Percentiles rank a stretch among this genome's conserved stretches.
These are phyloP conservation scores for Nothophytophthora sp. DNA, from an alignment of 352 stramenopile genomes.

Conservation along the genomic window DNA sequence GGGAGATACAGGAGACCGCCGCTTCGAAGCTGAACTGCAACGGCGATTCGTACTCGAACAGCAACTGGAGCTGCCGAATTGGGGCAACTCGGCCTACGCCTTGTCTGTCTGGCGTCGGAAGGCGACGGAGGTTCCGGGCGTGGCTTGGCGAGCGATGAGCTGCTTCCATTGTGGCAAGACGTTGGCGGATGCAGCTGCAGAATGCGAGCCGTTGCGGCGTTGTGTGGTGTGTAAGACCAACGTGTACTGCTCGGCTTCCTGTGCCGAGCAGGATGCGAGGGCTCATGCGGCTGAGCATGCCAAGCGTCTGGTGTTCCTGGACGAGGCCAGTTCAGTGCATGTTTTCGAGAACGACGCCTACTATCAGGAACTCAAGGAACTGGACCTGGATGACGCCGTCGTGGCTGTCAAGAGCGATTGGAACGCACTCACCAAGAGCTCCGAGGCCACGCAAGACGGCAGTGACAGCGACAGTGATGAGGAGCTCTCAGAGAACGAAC, in stretches of 20 bases:
- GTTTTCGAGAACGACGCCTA: constrained; percentile 65
- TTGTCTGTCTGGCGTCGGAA: constrained; percentile 75
- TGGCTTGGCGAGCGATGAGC: constrained; percentile 33
- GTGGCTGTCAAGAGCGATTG: constrained; percentile 43
- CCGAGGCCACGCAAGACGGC: constrained; percentile 10
- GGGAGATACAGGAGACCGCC: constrained; percentile 66
- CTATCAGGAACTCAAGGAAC: constrained; percentile 47
- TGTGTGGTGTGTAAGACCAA: constrained; percentile 82
- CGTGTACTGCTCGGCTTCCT: constrained; percentile 71
- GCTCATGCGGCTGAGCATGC: constrained; percentile 69
- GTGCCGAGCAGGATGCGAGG: constrained; percentile 34
- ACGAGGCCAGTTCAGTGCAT: constrained; percentile 47
- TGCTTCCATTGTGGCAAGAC: constrained; percentile 60
- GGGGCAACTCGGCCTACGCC: constrained; percentile 76
- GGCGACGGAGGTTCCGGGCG: constrained; percentile 8
- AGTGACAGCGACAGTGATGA: constrained; percentile 17
- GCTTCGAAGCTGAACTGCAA: constrained; percentile 67
- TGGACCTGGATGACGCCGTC: constrained; percentile 38
- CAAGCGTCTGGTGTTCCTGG: constrained; percentile 64
- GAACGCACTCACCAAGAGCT: constrained; percentile 35
- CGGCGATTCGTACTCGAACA: constrained; percentile 51
- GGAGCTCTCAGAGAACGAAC: constrained; percentile 27
- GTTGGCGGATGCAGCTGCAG: constrained; percentile 31
- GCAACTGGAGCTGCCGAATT: constrained; percentile 71
- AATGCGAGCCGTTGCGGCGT: constrained; percentile 49